Evolutionary conservation across 2,329 filamentous ascomycete genomes (phyloP), one percentile per base, ranked within the genome.

Genomic region (Shiraia bambusicola): DNA sequence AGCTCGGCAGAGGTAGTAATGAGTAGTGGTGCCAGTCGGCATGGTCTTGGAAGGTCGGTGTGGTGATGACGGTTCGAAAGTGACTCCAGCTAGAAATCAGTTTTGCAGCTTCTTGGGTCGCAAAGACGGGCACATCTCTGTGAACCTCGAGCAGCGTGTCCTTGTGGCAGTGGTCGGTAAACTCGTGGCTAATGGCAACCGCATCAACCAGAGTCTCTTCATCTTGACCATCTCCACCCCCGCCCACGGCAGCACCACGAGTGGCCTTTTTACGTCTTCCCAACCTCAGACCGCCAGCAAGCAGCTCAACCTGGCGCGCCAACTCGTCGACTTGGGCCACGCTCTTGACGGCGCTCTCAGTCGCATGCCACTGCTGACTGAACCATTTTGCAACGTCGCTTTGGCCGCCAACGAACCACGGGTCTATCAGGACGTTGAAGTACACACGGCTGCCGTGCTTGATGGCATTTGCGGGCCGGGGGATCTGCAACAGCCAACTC

Each of bases 121-220:
- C 82, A 43, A 84, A 77, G 1, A 86, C 71, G 0, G 82, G 80
- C 3, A 82, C 77, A 30, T 71, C 61, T 1, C 54, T 50, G 5
- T 78, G 69, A 3, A 86, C 63, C 52, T 83, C 75, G 30, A 76
- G 60, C 17, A 86, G 67, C 11, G 83, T 86, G 2, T 77, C 72
- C 45, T 77, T 72, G 55, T 86, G 82, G 62, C 81, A 85, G 58
- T 85, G 83, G 56, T 86, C 82, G 1, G 82, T 85, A 52, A 86
- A 86, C 59, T 86, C 82, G 57, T 86, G 82, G 12, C 75, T 80
- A 24, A 86, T 72, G 19, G 74, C 72, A 2, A 86, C 79, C 2
- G 69, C 76, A 58, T 86, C 82, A 22, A 86, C 76, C 31, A 72
- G 70, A 27, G 56, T 59, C 40, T 58, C 52, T n/a, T 46, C 40